Evolutionary conservation across 441 rosid genomes (phyloP).

Genomic region (Sinapis alba): DNA sequence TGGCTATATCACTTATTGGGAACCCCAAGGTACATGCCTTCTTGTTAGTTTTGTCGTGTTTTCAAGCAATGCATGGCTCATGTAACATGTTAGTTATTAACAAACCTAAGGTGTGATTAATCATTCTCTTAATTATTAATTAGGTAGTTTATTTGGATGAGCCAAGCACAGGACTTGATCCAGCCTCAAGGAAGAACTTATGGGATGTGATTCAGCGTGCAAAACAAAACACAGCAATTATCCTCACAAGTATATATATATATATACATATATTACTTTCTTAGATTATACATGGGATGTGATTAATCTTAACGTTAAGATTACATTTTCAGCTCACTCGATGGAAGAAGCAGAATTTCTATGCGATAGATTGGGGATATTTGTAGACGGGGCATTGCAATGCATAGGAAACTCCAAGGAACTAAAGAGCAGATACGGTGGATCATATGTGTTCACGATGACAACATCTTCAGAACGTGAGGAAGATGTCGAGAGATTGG

Average conservation of each 20-base stretch:
- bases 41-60: background rate
- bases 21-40: conserved; percentile 66
- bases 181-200: conserved; percentile 86
- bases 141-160: conserved; percentile 98
- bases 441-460: conserved; percentile 78
- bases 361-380: conserved; percentile 86
- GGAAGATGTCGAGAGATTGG: conserved; percentile 65
- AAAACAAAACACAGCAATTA: conserved; percentile 76
- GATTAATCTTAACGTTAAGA: background rate
- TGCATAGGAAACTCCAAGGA: conserved; percentile 91
- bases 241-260: conserved; percentile 73
- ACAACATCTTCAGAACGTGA: conserved; percentile 62
- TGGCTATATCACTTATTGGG: conserved; percentile 56
- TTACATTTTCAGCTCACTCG: conserved; percentile 71
- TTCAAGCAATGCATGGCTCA: background rate
- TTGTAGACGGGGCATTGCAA: conserved; percentile 82
- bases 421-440: conserved; percentile 88
- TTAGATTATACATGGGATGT: background rate
- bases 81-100: background rate
- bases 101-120: too few species aligned
- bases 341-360: conserved; percentile 98
- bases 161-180: conserved; percentile 95
- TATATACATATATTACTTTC: background rate
- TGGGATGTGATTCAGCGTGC: conserved; percentile 89
- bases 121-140: background rate